A percentile compares a stretch with the other conserved stretches of the same genome.
phyloP scores from a whole-genome alignment of 2,329 filamentous ascomycete species.

The Fusarium sp. region DNA sequence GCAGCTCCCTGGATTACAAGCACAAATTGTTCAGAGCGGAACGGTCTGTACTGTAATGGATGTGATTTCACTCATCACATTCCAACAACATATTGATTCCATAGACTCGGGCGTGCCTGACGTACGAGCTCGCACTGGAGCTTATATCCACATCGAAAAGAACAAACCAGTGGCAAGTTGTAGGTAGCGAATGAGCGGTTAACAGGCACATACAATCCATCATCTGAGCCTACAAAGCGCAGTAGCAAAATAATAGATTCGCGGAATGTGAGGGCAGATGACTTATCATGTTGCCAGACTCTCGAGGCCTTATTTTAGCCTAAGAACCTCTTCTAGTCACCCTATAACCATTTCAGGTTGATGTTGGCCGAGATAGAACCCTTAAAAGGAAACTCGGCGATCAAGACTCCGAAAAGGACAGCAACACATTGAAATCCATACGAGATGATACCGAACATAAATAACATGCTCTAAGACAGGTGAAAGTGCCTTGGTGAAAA shows the following conservation, averaged over 20 bases:
- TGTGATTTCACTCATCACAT: background rate
- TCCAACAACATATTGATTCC: background rate
- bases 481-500: background rate
- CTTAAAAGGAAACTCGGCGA: slow-evolving; percentile 45
- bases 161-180: background rate
- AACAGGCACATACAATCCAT: background rate
- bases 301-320: slow-evolving; percentile 11
- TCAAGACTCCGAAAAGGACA: slow-evolving; percentile 47
- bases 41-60: background rate
- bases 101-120: too few relatives aligned
- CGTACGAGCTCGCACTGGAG: background rate
- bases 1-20: background rate
- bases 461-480: slow-evolving; percentile 3
- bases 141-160: background rate
- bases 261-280: background rate
- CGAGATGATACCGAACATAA: slow-evolving; percentile 24
- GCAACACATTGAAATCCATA: slow-evolving; percentile 26
- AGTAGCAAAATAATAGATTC: too few relatives aligned
- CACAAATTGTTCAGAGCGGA: background rate
- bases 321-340: slow-evolving; percentile 4
- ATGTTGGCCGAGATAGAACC: slow-evolving; percentile 13
- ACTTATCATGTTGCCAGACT: background rate
- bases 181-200: background rate
- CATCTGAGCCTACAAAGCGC: background rate
- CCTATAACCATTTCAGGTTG: slow-evolving; percentile 3